phyloP scores from a whole-genome alignment of 1,284 basidiomycete species.

The Cryptococcus sp. region DNA sequence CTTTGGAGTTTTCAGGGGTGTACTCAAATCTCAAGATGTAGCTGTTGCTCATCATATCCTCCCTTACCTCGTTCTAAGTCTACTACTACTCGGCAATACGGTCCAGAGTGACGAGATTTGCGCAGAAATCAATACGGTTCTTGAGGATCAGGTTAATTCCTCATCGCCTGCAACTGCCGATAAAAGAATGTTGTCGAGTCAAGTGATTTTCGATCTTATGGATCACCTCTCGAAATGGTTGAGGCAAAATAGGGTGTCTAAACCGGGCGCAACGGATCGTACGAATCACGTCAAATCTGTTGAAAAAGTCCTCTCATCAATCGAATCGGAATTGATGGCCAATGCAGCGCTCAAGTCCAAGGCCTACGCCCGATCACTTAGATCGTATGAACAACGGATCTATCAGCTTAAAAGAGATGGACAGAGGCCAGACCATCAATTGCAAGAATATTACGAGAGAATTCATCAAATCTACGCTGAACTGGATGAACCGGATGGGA shows the following conservation, averaged over 20 bases:
- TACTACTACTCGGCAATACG: conserved; percentile 70
- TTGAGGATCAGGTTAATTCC: conserved; percentile 78
- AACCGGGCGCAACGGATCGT: conserved; percentile 52
- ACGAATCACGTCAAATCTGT: conserved; percentile 51
- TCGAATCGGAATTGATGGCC: conserved; percentile 85
- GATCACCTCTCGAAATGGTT: conserved; percentile 95
- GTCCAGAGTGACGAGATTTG: conserved; percentile 64
- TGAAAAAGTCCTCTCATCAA: conserved; percentile 73
- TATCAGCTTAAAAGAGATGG: conserved; percentile 48
- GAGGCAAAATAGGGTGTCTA: conserved; percentile 53
- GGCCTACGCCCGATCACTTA: conserved; percentile 87
- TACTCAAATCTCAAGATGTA: conserved; percentile 82
- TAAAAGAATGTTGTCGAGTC: conserved; percentile 79
- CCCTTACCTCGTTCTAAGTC: conserved; percentile 85
- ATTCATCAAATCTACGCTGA: conserved; percentile 95
- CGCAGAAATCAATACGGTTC: conserved; percentile 71
- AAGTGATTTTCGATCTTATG: conserved; percentile 90
- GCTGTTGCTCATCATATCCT: conserved; percentile 84
- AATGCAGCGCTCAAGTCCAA: conserved; percentile 91
- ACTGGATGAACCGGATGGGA: conserved; percentile 96
- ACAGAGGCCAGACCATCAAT: conserved; percentile 48
- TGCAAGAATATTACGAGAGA: conserved; percentile 80
- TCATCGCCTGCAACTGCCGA: conserved; percentile 60
- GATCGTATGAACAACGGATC: conserved; percentile 88
- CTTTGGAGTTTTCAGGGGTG: conserved; percentile 74